A percentile compares a stretch with the other conserved stretches of the same genome.
Conservation (phyloP, 345 rosid genomes). For the Clausena lansium region DNA sequence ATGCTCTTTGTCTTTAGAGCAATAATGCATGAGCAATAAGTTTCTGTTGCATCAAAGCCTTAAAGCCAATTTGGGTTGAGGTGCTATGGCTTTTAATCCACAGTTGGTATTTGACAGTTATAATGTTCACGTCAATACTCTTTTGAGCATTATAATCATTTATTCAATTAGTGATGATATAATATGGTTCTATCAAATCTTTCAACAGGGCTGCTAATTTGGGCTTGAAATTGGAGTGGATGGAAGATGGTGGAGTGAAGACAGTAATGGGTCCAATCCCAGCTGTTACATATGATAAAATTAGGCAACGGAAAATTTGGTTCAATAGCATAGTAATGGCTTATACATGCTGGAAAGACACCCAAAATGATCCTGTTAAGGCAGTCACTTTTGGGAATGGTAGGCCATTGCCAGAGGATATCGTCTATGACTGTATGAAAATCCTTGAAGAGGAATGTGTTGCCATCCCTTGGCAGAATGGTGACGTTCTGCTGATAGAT, state of each 20-base stretch:
- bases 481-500: constrained; percentile 71
- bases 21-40: not conserved
- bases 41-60: no score
- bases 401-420: constrained; percentile 53
- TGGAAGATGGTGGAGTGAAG: constrained; percentile 68
- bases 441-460: constrained; percentile 80
- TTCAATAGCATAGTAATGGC: constrained; percentile 93
- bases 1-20: not conserved
- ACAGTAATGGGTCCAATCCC: constrained; percentile 86
- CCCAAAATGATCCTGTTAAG: constrained; percentile 64
- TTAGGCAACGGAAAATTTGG: constrained; percentile 76
- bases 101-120: not conserved
- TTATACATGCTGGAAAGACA: constrained; percentile 81
- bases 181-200: not conserved
- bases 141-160: not conserved
- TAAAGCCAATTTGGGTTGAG: no score
- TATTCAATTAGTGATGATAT: not conserved
- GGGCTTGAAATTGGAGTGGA: constrained; percentile 86
- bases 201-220: constrained; percentile 63
- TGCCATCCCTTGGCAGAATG: constrained; percentile 84
- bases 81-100: no score
- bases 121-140: not conserved
- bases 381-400: constrained; percentile 80
- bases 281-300: constrained; percentile 58
- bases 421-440: constrained; percentile 51